A percentile compares a stretch with the other conserved stretches of the same genome.
Evolutionary conservation across 805 yeast species (phyloP).

Genomic region (Soucietia sequanensis): DNA sequence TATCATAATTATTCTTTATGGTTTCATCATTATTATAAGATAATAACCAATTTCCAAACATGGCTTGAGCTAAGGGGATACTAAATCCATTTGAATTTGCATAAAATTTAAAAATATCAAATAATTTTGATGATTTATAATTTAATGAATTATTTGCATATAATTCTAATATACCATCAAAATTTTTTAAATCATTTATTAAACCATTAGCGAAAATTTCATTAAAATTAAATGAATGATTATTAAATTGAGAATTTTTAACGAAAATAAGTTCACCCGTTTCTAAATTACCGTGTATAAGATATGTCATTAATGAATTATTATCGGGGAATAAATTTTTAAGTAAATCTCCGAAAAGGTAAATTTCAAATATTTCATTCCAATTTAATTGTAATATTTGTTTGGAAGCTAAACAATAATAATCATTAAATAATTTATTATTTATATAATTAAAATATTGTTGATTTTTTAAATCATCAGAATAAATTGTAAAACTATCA

Average conservation of each 20-base stretch:
- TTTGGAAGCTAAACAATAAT: conserved; percentile 4
- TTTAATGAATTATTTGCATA: conserved; percentile 11
- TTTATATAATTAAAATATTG: conserved; percentile 2
- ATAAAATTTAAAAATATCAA: conserved; percentile 14
- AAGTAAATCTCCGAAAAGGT: conserved; percentile 18
- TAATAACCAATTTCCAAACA: conserved; percentile 25
- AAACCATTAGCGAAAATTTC: neutral
- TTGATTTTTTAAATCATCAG: conserved; percentile 3
- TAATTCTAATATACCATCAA: conserved; percentile 14
- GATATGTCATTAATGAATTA: conserved; percentile 11
- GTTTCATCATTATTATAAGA: conserved; percentile 14
- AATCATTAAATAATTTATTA: conserved; percentile 1
- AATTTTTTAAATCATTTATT: conserved; percentile 8
- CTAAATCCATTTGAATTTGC: conserved; percentile 14
- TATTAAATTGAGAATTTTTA: too few species aligned
- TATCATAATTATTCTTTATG: conserved; percentile 16
- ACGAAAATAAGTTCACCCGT: conserved; percentile 16
- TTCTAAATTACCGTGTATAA: conserved; percentile 15
- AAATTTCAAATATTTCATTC: conserved; percentile 16
- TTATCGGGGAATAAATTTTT: conserved; percentile 9
- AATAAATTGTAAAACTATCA: neutral
- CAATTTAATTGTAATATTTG: conserved; percentile 10
- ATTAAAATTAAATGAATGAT: neutral
- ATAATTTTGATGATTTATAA: conserved; percentile 14
- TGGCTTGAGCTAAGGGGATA: conserved; percentile 22